Evolutionary conservation across 2,329 filamentous ascomycete genomes (phyloP), one percentile per base, ranked within the genome.

Genomic region (Pseudonectria foliicola): DNA sequence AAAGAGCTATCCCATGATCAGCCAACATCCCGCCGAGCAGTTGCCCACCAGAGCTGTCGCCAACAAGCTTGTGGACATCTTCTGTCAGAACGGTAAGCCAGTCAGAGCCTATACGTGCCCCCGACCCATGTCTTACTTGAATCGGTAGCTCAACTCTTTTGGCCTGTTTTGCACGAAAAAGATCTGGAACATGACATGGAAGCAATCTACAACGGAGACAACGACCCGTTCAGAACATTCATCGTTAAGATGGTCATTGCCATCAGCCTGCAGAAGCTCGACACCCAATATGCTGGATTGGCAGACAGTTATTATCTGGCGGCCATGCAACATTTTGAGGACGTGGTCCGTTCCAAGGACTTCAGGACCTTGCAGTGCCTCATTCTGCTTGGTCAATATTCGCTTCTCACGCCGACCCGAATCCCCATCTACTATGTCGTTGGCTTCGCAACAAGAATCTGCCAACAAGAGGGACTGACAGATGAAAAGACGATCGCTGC

Each of bases 221-320:
- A 65, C 5, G 85, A 94, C 48, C 72, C 87, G 1, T 90, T 89
- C 57, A 81, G 89, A 54, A 88, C 92, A 51, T 96, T 95, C 52
- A 76, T 90, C 29, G 67, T 93, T 33, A 81, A 86, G 38, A 89
- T 96, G 77, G 86, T 95, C 34, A 80, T 96, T 53, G 90, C 92
- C 21, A 94, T 95, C 53, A 90, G 87, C 57, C 75, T 96, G 61
- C 90, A 96, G 61, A 95, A 93, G 60, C 72, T 95, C 52, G 86
- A 89, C 55, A 77, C 82, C 0, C 80, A 85, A 45, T 96, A 92
- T 59, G 88, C 89, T n/a, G 89, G 89, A 15, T 68, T 96, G 18
- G 90, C 92, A 21, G 90, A 96, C 61, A 89, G 87, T 55, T 96
- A 94, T 63, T 96, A 95, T 54, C 72, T 95, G 14, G 85, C 89